Percentiles rank a stretch among this genome's conserved stretches.
Evolutionary conservation across 306 rosid species (phyloP).

Genomic region (Begonia masoniana): DNA sequence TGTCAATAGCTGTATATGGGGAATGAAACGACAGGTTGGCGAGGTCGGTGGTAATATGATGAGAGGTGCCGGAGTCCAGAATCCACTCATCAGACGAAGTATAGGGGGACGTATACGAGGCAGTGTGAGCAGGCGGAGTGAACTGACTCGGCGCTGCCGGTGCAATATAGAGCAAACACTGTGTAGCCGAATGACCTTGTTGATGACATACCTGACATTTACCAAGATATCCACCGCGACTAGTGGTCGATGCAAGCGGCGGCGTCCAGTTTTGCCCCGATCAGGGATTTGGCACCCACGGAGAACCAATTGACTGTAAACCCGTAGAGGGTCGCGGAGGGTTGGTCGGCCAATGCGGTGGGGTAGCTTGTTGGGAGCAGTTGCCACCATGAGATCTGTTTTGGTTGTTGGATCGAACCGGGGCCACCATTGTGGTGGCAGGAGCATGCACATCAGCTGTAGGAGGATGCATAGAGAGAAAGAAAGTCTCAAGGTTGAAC

Average conservation of each 20-base stretch:
- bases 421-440: too few relatives aligned
- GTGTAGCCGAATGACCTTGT: background rate
- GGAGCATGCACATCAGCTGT: too few relatives aligned
- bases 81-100: background rate
- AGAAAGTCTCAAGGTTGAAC: background rate
- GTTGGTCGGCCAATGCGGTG: too few relatives aligned
- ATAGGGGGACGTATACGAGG: background rate
- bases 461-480: background rate
- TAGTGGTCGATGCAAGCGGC: too few relatives aligned
- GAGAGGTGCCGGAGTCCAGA: background rate
- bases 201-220: background rate
- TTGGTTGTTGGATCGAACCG: too few relatives aligned
- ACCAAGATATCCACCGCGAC: background rate
- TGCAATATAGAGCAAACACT: background rate
- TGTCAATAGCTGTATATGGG: background rate
- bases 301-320: too few relatives aligned
- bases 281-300: too few relatives aligned
- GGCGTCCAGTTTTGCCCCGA: too few relatives aligned
- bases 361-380: too few relatives aligned
- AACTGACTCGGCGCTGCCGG: background rate
- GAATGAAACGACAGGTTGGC: background rate
- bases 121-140: background rate
- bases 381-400: too few relatives aligned
- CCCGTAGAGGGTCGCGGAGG: too few relatives aligned
- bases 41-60: background rate